Conservation (phyloP, 2,329 filamentous ascomycete genomes). For the Calonectria montana region DNA sequence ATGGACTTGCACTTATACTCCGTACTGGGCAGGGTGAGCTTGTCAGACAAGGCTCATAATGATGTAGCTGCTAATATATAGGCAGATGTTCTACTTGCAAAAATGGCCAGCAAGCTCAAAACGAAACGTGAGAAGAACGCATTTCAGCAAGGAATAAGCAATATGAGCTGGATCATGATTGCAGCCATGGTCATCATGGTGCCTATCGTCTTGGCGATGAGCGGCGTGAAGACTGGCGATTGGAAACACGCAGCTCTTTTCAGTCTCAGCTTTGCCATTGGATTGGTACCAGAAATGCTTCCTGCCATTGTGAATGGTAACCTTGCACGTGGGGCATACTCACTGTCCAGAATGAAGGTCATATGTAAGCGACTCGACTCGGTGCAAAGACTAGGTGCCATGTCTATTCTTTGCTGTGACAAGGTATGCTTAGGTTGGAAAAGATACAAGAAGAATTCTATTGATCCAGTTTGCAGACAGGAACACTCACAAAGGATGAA, state of each 20-base stretch:
- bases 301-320: slow-evolving; percentile 46
- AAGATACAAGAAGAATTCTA: too few relatives aligned
- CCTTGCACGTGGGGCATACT: slow-evolving; percentile 29
- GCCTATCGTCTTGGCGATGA: slow-evolving; percentile 31
- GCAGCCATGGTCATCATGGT: slow-evolving; percentile 46
- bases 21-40: slow-evolving; percentile 4
- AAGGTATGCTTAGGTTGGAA: slow-evolving; percentile 31
- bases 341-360: slow-evolving; percentile 47
- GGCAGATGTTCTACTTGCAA: slow-evolving; percentile 31
- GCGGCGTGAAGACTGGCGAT: slow-evolving; percentile 33
- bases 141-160: slow-evolving; percentile 43
- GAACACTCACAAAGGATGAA: slow-evolving; percentile 45
- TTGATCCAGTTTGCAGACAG: slow-evolving; percentile 29
- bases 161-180: slow-evolving; percentile 45
- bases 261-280: slow-evolving; percentile 45
- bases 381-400: slow-evolving; percentile 45
- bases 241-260: slow-evolving; percentile 43
- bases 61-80: slow-evolving; percentile 10
- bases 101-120: slow-evolving; percentile 21
- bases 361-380: slow-evolving; percentile 49
- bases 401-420: slow-evolving; percentile 45
- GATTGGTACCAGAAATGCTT: slow-evolving; percentile 45
- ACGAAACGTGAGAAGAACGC: slow-evolving; percentile 40
- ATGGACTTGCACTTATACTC: slow-evolving; percentile 39
- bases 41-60: neutral